phyloP scores from a whole-genome alignment of 23 red algal genomes.

The Gracilaria gracilis region DNA sequence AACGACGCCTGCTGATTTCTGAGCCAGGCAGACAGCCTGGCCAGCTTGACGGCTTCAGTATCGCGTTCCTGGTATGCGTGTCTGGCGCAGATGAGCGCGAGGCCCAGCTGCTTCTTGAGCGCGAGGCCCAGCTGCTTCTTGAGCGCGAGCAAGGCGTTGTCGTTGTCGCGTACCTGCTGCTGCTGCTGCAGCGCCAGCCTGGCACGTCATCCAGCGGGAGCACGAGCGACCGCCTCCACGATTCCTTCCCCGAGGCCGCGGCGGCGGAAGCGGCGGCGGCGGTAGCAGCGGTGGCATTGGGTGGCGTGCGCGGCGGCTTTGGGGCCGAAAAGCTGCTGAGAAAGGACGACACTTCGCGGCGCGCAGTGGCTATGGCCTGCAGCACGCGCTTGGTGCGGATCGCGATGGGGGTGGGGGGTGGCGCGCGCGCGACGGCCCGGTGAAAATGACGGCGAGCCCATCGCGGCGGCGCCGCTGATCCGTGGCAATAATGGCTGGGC shows the following conservation, averaged over 20 bases:
- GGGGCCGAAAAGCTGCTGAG: background rate
- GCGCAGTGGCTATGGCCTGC: slow-evolving; percentile 20
- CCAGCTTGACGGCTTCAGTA: background rate
- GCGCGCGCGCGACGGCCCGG: background rate
- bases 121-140: slow-evolving; percentile 44
- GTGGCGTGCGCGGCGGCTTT: slow-evolving; percentile 41
- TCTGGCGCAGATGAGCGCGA: slow-evolving; percentile 24
- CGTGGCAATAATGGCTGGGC: too few species aligned
- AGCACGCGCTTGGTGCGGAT: slow-evolving; percentile 25
- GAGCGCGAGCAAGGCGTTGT: slow-evolving; percentile 25
- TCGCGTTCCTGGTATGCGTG: slow-evolving; percentile 28
- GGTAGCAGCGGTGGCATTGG: too few species aligned
- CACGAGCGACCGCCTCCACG: slow-evolving; percentile 31
- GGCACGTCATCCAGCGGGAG: slow-evolving; percentile 14
- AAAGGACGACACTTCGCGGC: slow-evolving; percentile 24
- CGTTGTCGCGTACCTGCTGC: background rate
- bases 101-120: too few species aligned
- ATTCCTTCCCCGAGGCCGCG: background rate
- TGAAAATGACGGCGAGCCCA: background rate
- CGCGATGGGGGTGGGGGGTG: background rate
- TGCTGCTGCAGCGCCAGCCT: background rate
- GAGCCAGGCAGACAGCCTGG: background rate
- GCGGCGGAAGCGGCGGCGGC: too few species aligned
- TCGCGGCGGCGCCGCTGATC: background rate
- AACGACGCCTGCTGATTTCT: background rate